phyloP scores from a whole-genome alignment of 179 eudicot genomes.

The Actinidia chinensis region DNA sequence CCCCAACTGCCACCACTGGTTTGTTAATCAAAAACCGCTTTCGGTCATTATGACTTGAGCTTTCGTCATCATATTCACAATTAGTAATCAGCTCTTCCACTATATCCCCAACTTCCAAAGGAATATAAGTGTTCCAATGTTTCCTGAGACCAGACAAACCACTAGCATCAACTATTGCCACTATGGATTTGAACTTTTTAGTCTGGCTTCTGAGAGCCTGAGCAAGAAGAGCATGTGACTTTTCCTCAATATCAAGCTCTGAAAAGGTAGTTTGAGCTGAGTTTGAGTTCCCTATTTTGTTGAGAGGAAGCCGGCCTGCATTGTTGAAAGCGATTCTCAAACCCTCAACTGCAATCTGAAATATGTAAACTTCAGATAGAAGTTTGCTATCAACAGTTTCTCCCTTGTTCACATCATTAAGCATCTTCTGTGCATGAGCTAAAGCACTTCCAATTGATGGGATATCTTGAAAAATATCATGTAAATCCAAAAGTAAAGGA shows the following conservation, averaged over 20 bases:
- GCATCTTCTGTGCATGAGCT: conserved; percentile 78
- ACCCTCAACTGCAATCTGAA: conserved; percentile 87
- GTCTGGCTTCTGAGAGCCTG: conserved; percentile 76
- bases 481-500: conserved; percentile 74
- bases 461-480: conserved; percentile 63
- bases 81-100: conserved; percentile 55
- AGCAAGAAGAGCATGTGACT: conserved; percentile 74
- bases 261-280: conserved; percentile 41
- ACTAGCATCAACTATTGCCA: conserved; percentile 80
- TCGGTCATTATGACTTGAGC: conserved; percentile 34
- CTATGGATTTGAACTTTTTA: conserved; percentile 62
- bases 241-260: conserved; percentile 67
- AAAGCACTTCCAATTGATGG: conserved; percentile 77
- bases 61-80: conserved; percentile 39
- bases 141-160: conserved; percentile 72
- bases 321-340: conserved; percentile 73
- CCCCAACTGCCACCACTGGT: conserved; percentile 86
- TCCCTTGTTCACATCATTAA: conserved; percentile 68
- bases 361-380: conserved; percentile 72
- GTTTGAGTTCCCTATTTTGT: conserved; percentile 29
- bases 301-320: conserved; percentile 60
- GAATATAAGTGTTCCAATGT: conserved; percentile 68
- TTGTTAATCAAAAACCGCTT: conserved; percentile 54
- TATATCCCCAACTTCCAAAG: conserved; percentile 49
- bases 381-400: conserved; percentile 43